Evolutionary conservation across 192 early-diverging fungal genomes (phyloP).

Genomic region (Dissophora globulifera): DNA sequence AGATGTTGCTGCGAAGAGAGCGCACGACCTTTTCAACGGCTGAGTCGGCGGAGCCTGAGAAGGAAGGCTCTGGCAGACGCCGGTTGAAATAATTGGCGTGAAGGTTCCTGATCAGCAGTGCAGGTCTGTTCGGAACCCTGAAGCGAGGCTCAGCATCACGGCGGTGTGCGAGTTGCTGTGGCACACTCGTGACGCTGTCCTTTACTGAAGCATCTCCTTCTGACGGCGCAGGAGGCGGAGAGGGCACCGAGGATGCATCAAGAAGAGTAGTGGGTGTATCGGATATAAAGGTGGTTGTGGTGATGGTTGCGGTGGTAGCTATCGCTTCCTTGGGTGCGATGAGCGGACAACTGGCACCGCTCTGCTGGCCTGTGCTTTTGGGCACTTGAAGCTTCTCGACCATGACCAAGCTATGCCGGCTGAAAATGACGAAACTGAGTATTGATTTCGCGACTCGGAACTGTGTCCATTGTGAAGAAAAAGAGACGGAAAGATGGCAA

Average conservation of each 20-base stretch:
- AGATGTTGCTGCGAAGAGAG: slow-evolving; percentile 26
- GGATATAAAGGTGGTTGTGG: too few species aligned
- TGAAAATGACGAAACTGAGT: too few species aligned
- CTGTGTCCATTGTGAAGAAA: too few species aligned
- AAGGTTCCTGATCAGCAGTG: slow-evolving; percentile 46
- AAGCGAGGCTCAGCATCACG: not conserved
- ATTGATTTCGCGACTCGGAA: too few species aligned
- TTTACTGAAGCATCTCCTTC: not conserved
- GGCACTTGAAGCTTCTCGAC: slow-evolving; percentile 8
- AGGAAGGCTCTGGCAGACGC: not conserved
- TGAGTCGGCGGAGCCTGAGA: not conserved
- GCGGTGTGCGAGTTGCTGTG: not conserved
- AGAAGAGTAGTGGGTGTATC: too few species aligned
- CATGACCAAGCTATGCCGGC: slow-evolving; percentile 22
- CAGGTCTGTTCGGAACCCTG: slow-evolving; percentile 31
- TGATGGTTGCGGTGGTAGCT: not conserved
- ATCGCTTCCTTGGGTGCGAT: not conserved
- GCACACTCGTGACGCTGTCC: not conserved
- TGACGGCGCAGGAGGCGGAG: too few species aligned
- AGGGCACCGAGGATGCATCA: too few species aligned
- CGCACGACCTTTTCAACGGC: slow-evolving; percentile 2
- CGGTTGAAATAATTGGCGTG: slow-evolving; percentile 45
- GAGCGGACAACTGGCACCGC: not conserved
- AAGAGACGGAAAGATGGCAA: not conserved
- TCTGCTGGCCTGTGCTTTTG: slow-evolving; percentile 11